Percentiles rank a stretch among this genome's conserved stretches.
Conservation (phyloP, 805 yeast genomes). For the Metschnikowia gelsemii region DNA sequence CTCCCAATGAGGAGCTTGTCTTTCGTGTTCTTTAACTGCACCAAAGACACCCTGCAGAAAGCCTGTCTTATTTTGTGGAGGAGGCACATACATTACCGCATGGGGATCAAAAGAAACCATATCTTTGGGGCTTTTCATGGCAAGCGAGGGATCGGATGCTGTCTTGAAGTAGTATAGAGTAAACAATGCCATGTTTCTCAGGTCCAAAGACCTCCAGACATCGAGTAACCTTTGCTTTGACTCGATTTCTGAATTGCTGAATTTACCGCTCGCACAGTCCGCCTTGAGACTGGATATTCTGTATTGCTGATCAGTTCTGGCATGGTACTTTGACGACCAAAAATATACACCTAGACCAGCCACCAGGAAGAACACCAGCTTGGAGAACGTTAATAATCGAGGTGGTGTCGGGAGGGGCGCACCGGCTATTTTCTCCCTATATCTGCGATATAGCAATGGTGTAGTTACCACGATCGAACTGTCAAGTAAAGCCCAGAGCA, state of each 20-base stretch:
- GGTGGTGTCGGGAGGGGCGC: constrained; percentile 30
- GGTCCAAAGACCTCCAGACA: constrained; percentile 38
- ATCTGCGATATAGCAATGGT: constrained; percentile 36
- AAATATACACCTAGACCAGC: constrained; percentile 31
- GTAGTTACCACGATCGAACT: constrained; percentile 40
- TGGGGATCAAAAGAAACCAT: constrained; percentile 29
- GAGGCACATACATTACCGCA: constrained; percentile 31
- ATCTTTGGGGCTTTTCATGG: constrained; percentile 55
- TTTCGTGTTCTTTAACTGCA: constrained; percentile 16
- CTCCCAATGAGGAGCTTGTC: constrained; percentile 34
- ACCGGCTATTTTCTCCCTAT: constrained; percentile 9
- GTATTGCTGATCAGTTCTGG: constrained; percentile 21
- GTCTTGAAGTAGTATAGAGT: constrained; percentile 54
- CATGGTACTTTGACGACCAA: constrained; percentile 14
- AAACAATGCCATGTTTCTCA: constrained; percentile 36
- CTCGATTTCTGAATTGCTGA: constrained; percentile 13
- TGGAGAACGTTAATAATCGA: constrained; percentile 31
- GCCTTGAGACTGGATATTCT: constrained; percentile 31
- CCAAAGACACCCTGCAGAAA: constrained; percentile 9
- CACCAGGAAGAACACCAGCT: constrained; percentile 30
- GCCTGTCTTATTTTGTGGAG: constrained; percentile 5
- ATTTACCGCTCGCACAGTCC: constrained; percentile 30
- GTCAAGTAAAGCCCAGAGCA: constrained; percentile 40
- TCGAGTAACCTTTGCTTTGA: constrained; percentile 21
- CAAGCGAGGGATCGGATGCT: constrained; percentile 48